A percentile compares a stretch with the other conserved stretches of the same genome.
Conservation (phyloP, 331 rosid genomes). For the Pyracantha coccinea region DNA sequence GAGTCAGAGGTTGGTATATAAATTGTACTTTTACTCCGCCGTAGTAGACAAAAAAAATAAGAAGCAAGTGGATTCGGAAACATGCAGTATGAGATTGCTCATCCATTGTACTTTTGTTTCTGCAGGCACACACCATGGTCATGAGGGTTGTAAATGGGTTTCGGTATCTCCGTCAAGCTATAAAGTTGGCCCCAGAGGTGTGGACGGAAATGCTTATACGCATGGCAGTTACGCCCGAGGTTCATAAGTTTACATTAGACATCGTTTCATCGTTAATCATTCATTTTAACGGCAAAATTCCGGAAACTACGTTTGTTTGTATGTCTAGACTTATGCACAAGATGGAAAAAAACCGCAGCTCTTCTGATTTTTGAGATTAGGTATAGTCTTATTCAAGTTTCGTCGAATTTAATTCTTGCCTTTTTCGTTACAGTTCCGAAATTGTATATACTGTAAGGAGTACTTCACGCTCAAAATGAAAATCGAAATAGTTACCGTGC, state of each 20-base stretch:
- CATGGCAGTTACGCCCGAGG: slow-evolving; percentile 67
- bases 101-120: background rate
- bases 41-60: background rate
- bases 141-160: slow-evolving; percentile 52
- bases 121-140: slow-evolving; percentile 52
- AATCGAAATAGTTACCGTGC: background rate
- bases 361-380: slow-evolving; percentile 14
- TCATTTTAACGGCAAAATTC: slow-evolving; percentile 45
- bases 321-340: slow-evolving; percentile 56
- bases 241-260: slow-evolving; percentile 63
- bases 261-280: slow-evolving; percentile 44
- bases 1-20: slow-evolving; percentile 48
- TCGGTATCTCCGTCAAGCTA: slow-evolving; percentile 46
- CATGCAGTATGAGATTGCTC: background rate
- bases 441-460: background rate
- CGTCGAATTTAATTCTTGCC: background rate
- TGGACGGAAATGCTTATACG: slow-evolving; percentile 88
- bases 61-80: background rate
- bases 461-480: background rate
- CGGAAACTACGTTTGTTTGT: slow-evolving; percentile 55
- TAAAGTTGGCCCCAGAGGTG: slow-evolving; percentile 67
- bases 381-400: background rate
- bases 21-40: background rate
- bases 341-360: slow-evolving; percentile 23
- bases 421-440: background rate